Conservation (phyloP, 2,329 filamentous ascomycete genomes). For the Trichoderma brevicompactum region DNA sequence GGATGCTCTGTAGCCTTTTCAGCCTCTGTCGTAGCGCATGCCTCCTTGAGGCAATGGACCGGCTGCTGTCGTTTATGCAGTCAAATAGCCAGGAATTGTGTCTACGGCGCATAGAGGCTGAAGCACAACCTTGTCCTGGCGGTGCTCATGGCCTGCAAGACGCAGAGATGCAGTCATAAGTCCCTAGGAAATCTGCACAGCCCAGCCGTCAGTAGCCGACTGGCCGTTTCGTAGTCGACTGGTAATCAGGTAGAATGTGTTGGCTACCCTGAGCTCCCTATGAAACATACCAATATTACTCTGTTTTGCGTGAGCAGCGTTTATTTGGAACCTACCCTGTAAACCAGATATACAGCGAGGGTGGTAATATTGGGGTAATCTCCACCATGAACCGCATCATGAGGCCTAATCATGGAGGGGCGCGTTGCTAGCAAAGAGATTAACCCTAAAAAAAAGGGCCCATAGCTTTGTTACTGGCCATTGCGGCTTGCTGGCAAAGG, state of each 20-base stretch:
- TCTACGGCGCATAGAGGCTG: neutral
- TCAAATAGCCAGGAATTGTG: neutral
- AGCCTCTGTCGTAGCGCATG: neutral
- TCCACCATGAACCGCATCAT: neutral
- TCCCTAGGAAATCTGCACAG: conserved; percentile 5
- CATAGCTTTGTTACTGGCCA: neutral
- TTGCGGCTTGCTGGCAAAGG: neutral
- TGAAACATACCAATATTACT: too few species aligned
- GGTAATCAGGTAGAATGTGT: too few species aligned
- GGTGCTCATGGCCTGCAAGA: neutral
- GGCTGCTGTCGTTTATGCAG: neutral
- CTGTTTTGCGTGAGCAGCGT: neutral
- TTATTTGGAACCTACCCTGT: neutral
- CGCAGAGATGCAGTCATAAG: conserved; percentile 2
- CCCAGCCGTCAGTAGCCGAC: neutral
- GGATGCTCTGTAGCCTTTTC: neutral
- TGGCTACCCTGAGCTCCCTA: too few species aligned
- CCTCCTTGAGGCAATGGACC: neutral
- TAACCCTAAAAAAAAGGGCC: conserved; percentile 9
- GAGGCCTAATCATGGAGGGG: neutral
- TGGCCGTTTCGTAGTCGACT: neutral
- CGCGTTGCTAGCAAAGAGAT: neutral
- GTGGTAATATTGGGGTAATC: neutral
- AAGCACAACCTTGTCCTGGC: neutral
- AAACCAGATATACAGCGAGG: neutral